phyloP scores from a whole-genome alignment of 345 rosid genomes.

The Hibiscus tridactylites region DNA sequence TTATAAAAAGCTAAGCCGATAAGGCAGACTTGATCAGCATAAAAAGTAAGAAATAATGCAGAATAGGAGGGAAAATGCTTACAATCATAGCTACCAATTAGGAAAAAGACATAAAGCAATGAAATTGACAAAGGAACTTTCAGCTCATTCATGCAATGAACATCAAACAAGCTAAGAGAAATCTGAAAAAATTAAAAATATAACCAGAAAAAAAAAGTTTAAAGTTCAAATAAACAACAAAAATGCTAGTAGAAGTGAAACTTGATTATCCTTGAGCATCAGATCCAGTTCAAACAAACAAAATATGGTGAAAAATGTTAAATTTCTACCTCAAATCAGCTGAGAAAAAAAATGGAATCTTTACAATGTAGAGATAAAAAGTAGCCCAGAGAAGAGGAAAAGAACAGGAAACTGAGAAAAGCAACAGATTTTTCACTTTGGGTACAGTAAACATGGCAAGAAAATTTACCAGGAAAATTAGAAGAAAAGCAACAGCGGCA shows the following conservation, averaged over 20 bases:
- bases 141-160: slow-evolving; percentile 7
- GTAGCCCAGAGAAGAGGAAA: not conserved
- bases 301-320: not conserved
- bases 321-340: slow-evolving; percentile 8
- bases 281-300: slow-evolving; percentile 27
- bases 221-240: not conserved
- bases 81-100: not conserved
- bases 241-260: not conserved
- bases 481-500: not conserved
- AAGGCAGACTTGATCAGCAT: not conserved
- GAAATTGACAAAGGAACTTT: not conserved
- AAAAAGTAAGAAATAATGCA: not conserved
- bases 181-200: not conserved
- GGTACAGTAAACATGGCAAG: not conserved
- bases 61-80: not conserved
- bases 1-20: not conserved
- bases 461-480: slow-evolving; percentile 1
- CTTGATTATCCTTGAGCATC: slow-evolving; percentile 5
- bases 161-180: not conserved
- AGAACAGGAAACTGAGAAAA: not conserved
- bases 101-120: not conserved
- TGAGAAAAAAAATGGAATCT: slow-evolving; percentile 6
- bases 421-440: not conserved
- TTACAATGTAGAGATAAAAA: slow-evolving; percentile 31
- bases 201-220: not conserved